Base-by-base conservation (phyloP, 805 yeast genomes). In the Candida jianshihensis region DNA sequence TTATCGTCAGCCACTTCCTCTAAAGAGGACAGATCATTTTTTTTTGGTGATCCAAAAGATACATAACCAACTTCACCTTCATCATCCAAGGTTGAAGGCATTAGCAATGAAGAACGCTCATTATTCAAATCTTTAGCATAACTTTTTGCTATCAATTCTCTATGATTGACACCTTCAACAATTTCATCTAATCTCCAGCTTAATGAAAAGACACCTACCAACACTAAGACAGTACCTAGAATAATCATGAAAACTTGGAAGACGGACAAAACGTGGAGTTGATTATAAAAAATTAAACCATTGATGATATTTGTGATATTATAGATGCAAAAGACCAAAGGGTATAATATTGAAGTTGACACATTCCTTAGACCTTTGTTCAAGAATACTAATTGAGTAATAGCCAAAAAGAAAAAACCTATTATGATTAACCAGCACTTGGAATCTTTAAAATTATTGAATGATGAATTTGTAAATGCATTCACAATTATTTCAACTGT, bases 241-340 rank as follows among this genome's bases (percentile, higher is more conserved):
- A 76, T 76, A 11, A 75, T 69, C 33, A 66, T 64, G 3, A 60
- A 28, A 3, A 67, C 59, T 36, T 61, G 66, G 18, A 42, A 22
- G 9, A 46, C 40, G 4, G 61, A 47, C 13, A 73, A 53, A 10
- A 57, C 51, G 9, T 56, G 52, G 45, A 78, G 62, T 49, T 78
- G 85, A 31, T 70, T 59, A 40, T 70, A 72, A 48, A 76, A 70
- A 7, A 82, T 64, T 29, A 83, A 57, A 14, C 83, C 79, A 57
- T 85, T 85, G 42, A 75, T 62, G 25, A 79, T 71, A 45, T 82
- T 81, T 40, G 73, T 66, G 34, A 84, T 61, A 61, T 85, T 88
- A 64, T 82, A 87, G 31, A 85, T 75, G 58, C 92, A 81, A 56
- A 88, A 88, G 24, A 88, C 83, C 43, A 88, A 62, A 1, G 96